A percentile compares a stretch with the other conserved stretches of the same genome.
Evolutionary conservation across 2,329 filamentous ascomycete genomes (phyloP).

Genomic region (Teratosphaeria destructans): DNA sequence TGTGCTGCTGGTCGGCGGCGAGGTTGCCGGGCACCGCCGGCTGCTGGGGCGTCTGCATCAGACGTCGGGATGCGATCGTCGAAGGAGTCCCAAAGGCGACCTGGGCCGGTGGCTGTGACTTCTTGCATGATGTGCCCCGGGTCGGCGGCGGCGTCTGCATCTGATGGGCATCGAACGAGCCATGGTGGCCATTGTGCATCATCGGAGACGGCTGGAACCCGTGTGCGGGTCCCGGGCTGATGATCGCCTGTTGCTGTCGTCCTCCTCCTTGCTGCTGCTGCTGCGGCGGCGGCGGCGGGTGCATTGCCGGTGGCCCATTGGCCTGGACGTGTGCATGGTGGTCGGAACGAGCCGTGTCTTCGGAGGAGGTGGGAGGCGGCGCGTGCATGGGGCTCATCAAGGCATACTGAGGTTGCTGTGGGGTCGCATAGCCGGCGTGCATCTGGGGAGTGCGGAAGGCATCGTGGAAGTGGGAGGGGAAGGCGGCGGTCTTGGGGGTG

Average conservation of each 20-base stretch:
- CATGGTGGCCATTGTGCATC: conserved; percentile 8
- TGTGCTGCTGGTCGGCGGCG: conserved; percentile 16
- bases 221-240: conserved; percentile 10
- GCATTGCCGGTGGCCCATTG: conserved; percentile 6
- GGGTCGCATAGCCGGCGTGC: conserved; percentile 27
- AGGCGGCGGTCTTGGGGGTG: conserved; percentile 35
- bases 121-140: conserved; percentile 42
- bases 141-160: conserved; percentile 56
- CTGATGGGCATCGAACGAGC: conserved; percentile 27
- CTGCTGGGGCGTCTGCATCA: conserved; percentile 19
- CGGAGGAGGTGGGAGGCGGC: conserved; percentile 11
- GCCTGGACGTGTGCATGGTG: conserved; percentile 18
- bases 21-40: conserved; percentile 2
- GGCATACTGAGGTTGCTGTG: conserved; percentile 16
- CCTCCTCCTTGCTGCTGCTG: background rate
- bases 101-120: conserved; percentile 29
- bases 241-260: conserved; percentile 3
- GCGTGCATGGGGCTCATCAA: conserved; percentile 18
- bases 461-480: conserved; percentile 38
- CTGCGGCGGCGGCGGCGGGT: conserved; percentile 6
- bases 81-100: conserved; percentile 34
- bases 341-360: conserved; percentile 17
- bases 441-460: conserved; percentile 41
- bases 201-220: conserved; percentile 4
- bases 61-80: conserved; percentile 22